Percentiles rank a stretch among this genome's conserved stretches.
Conservation (phyloP, 495 filamentous ascomycete genomes). For the Cercophora scortea region DNA sequence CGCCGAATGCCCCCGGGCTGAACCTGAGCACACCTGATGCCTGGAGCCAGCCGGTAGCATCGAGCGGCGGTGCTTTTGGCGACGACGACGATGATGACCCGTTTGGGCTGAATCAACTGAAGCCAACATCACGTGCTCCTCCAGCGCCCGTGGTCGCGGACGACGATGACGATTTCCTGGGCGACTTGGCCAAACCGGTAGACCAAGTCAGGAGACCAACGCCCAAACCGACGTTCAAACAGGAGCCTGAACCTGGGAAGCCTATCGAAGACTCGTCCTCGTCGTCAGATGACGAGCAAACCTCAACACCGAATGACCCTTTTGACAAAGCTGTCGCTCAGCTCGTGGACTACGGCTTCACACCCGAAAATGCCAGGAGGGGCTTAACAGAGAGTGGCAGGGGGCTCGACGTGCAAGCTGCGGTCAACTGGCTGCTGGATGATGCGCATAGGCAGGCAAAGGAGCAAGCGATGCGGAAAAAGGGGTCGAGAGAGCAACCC, state of each 20-base stretch:
- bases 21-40: slow-evolving; percentile 31
- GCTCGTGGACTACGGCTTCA: slow-evolving; percentile 92
- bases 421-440: slow-evolving; percentile 83
- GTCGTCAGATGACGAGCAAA: slow-evolving; percentile 28
- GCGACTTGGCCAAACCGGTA: slow-evolving; percentile 77
- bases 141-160: slow-evolving; percentile 46
- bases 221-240: slow-evolving; percentile 22
- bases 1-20: slow-evolving; percentile 14
- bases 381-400: slow-evolving; percentile 73
- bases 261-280: slow-evolving; percentile 37
- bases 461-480: slow-evolving; percentile 33
- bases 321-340: slow-evolving; percentile 80
- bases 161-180: slow-evolving; percentile 88
- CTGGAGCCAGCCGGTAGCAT: slow-evolving; percentile 22
- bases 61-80: slow-evolving; percentile 11
- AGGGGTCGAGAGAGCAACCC: slow-evolving; percentile 13
- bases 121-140: slow-evolving; percentile 28
- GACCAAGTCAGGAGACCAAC: slow-evolving; percentile 54
- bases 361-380: slow-evolving; percentile 65
- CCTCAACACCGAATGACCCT: slow-evolving; percentile 41
- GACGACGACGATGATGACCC: slow-evolving; percentile 62
- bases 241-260: slow-evolving; percentile 35
- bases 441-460: slow-evolving; percentile 75
- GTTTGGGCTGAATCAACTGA: slow-evolving; percentile 72
- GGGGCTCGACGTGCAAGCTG: slow-evolving; percentile 76